Conservation (phyloP, 306 rosid species). For the Quercus berberidifolia region DNA sequence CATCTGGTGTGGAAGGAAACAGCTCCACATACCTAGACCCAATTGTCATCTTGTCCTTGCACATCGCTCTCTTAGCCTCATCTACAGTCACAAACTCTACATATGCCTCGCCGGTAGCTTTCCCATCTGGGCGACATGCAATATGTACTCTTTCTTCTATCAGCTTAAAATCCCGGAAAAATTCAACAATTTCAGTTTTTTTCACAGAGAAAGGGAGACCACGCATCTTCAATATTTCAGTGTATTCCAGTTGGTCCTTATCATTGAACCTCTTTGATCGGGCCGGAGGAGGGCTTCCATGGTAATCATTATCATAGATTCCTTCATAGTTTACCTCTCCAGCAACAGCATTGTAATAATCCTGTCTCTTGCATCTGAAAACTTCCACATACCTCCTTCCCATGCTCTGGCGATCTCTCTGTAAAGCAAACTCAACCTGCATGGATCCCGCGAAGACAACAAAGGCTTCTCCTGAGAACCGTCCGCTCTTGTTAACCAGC, state of each 20-base stretch:
- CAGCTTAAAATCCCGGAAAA: constrained; percentile 71
- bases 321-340: constrained; percentile 83
- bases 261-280: constrained; percentile 76
- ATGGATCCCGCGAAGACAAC: constrained; percentile 89
- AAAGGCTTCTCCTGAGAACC: constrained; percentile 95
- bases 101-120: constrained; percentile 96
- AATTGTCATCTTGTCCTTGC: constrained; percentile 95
- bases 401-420: constrained; percentile 94
- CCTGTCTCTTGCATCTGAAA: constrained; percentile 94
- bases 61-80: constrained; percentile 91
- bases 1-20: constrained; percentile 96
- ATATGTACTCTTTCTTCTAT: constrained; percentile 77
- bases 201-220: constrained; percentile 81
- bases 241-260: constrained; percentile 92
- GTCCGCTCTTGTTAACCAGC: constrained; percentile 95
- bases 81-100: constrained; percentile 86
- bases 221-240: constrained; percentile 95
- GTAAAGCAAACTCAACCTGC: constrained; percentile 92
- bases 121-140: constrained; percentile 95
- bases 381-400: constrained; percentile 96
- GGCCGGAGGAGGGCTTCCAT: constrained; percentile 93
- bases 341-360: constrained; percentile 89
- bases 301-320: constrained; percentile 78
- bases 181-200: constrained; percentile 68
- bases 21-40: constrained; percentile 99